These are phyloP conservation scores for Lenwebbia sp. DNA, from an alignment of 345 rosid genomes.

Conservation along the genomic window DNA sequence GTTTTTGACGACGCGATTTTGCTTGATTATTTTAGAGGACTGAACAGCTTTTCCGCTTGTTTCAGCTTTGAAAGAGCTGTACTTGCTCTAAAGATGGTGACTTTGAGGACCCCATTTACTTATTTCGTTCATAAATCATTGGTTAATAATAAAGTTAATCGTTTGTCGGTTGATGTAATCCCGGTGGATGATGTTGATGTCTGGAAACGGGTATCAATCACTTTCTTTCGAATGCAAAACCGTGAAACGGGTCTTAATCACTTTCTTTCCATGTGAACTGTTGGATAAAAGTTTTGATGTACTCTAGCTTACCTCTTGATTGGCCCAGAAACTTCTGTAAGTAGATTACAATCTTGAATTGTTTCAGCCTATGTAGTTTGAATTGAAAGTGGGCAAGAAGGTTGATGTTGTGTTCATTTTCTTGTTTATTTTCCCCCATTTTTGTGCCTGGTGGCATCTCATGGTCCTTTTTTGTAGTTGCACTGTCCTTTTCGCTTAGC, in stretches of 20 bases:
- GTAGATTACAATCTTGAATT: neutral
- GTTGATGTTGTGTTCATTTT: neutral
- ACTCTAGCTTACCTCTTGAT: neutral
- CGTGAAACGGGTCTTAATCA: neutral
- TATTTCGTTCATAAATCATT: neutral
- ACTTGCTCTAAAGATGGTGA: neutral
- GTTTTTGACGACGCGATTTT: neutral
- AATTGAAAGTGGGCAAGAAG: neutral
- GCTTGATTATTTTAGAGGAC: neutral
- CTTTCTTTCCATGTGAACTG: neutral
- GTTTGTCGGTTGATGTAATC: constrained; percentile 23
- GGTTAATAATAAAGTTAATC: neutral
- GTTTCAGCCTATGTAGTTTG: neutral
- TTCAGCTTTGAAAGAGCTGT: neutral
- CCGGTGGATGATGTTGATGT: constrained; percentile 5
- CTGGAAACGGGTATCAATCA: constrained; percentile 10
- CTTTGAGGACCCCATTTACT: neutral
- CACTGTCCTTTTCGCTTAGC: neutral
- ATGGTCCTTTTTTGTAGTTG: neutral
- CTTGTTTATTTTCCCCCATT: neutral
- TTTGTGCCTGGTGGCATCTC: neutral
- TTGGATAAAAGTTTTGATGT: neutral
- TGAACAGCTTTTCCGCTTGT: neutral
- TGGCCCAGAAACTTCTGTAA: neutral
- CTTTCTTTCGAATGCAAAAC: constrained; percentile 4